Evolutionary conservation across 2,329 filamentous ascomycete species (phyloP), one percentile per base, ranked within the genome.

Genomic region (Diaporthe caulivora): DNA sequence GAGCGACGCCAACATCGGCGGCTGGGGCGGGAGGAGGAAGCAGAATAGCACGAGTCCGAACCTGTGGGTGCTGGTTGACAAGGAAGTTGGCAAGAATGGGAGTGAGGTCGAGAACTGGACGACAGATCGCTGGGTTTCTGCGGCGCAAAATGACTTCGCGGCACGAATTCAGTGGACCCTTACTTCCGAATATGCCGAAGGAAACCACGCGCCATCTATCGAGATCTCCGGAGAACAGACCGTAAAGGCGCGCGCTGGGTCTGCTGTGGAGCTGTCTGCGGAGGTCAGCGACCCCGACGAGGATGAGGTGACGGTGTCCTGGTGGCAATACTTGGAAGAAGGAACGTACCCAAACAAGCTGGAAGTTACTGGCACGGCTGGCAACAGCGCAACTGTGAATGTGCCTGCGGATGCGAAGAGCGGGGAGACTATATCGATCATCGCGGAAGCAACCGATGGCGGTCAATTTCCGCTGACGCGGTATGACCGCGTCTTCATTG

Each of bases 391-490:
- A 15, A 53, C 26, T 44, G 64, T 68, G 11, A 29, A 15, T 8
- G 44, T 68, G 13, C 64, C 64, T 49, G 31, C n/a, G 21, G 64
- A 68, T 21, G 64, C 44, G 47, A 47, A 68, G 51, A 44, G 34
- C 29, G 54, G 68, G n/a, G 31, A 70, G 53, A 70, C 53, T 18
- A 62, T 70, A 7, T 70, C 68, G 55, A 26, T 70, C 17, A 70
- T 70, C 24, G 40, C 40, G 10, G 13, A 70, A 21, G 68, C 49
- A 15, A 70, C 68, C 15, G 68, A 70, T 18, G 29, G 64, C 24
- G 68, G 68, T 9, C n/a, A 57, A 3, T 64, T 70, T n/a, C 68
- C 54, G 6, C 26, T 70, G 31, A 70, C 68, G 49, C 34, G 68
- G 10, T 70, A 70, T 17, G 47, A 10, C 31, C 64, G 58, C 7